Evolutionary conservation across 371 early-diverging fungal species (phyloP).

Genomic region (Quaeritorhiza haematococci): DNA sequence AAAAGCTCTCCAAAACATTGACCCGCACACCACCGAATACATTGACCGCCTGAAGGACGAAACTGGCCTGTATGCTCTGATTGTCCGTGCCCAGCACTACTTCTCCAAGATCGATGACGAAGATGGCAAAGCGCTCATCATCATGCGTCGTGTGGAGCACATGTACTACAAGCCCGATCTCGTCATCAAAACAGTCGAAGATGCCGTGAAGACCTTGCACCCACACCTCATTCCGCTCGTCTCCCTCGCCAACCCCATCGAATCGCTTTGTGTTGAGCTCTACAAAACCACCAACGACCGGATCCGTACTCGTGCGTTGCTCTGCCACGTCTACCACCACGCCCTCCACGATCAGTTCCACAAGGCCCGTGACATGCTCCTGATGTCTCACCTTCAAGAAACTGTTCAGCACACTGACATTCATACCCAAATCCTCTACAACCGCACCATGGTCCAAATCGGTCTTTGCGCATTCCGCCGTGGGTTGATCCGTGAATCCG

Average conservation of each 20-base stretch:
- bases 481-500: conserved; percentile 85
- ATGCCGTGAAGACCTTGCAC: conserved; percentile 23
- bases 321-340: conserved; percentile 94
- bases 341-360: conserved; percentile 92
- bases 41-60: conserved; percentile 91
- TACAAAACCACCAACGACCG: conserved; percentile 82
- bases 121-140: conserved; percentile 50
- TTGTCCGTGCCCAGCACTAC: conserved; percentile 84
- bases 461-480: conserved; percentile 95
- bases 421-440: conserved; percentile 90
- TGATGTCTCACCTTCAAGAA: conserved; percentile 97
- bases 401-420: conserved; percentile 85
- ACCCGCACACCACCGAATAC: conserved; percentile 94
- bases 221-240: conserved; percentile 28
- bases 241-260: conserved; percentile 57
- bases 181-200: conserved; percentile 50
- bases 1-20: conserved; percentile 88
- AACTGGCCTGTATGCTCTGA: conserved; percentile 74
- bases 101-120: conserved; percentile 49
- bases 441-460: conserved; percentile 92
- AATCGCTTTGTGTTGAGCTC: conserved; percentile 75
- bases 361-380: conserved; percentile 89
- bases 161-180: conserved; percentile 86
- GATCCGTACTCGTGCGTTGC: conserved; percentile 90
- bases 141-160: conserved; percentile 89